phyloP scores from a whole-genome alignment of 192 early-diverging fungal species.

The Spizellomyces sp. region DNA sequence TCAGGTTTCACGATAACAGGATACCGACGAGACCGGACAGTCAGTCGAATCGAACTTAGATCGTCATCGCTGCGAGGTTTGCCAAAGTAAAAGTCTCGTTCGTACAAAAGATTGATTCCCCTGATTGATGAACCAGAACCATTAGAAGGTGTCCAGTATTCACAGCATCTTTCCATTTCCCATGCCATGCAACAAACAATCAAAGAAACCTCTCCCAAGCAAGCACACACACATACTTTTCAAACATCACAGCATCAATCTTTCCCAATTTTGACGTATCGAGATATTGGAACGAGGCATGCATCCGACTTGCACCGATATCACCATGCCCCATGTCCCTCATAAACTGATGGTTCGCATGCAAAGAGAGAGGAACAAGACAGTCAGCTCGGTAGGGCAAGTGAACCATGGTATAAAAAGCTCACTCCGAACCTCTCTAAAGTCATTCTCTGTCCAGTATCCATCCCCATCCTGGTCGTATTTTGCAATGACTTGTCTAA shows the following conservation, averaged over 20 bases:
- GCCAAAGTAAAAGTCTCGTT: slow-evolving; percentile 29
- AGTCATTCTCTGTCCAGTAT: slow-evolving; percentile 26
- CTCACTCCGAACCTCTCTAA: slow-evolving; percentile 3
- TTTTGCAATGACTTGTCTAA: slow-evolving; percentile 18
- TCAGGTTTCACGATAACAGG: slow-evolving; percentile 22
- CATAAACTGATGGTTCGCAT: slow-evolving; percentile 18
- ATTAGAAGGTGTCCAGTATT: background rate
- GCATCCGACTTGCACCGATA: slow-evolving; percentile 20
- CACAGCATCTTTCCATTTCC: background rate
- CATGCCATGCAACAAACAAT: background rate
- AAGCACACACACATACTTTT: slow-evolving; percentile 9
- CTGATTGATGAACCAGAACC: background rate
- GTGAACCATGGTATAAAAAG: too few species aligned
- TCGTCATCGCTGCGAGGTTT: slow-evolving; percentile 25
- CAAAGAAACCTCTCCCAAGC: background rate
- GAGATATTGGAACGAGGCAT: slow-evolving; percentile 23
- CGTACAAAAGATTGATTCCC: slow-evolving; percentile 29
- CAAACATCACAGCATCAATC: slow-evolving; percentile 27
- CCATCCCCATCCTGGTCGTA: slow-evolving; percentile 29
- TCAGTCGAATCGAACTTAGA: slow-evolving; percentile 16
- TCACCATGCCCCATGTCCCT: slow-evolving; percentile 16
- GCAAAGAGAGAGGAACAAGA: too few species aligned
- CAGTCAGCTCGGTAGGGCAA: too few species aligned
- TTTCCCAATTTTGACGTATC: slow-evolving; percentile 24
- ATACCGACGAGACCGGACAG: slow-evolving; percentile 18